A percentile compares a stretch with the other conserved stretches of the same genome.
Conservation (phyloP, 1,284 basidiomycete species). For the Rhodotorula sp. region DNA sequence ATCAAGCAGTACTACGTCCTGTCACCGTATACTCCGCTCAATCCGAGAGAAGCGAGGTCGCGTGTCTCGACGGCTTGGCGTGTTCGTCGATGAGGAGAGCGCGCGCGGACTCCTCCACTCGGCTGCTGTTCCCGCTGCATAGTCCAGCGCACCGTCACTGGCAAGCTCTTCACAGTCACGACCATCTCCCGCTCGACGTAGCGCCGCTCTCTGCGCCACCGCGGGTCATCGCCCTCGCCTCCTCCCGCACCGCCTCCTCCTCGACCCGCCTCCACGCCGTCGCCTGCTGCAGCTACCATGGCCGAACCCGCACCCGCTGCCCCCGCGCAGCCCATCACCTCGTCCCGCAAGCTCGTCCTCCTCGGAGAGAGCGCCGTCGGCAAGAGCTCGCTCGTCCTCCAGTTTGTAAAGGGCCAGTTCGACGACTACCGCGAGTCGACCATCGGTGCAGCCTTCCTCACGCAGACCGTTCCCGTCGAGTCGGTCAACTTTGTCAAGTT, state of each 20-base stretch:
- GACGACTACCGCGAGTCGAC: slow-evolving; percentile 97
- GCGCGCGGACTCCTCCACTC: too few relatives aligned
- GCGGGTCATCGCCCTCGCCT: slow-evolving; percentile 3
- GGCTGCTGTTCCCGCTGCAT: too few relatives aligned
- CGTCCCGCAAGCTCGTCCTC: slow-evolving; percentile 41
- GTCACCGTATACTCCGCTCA: too few relatives aligned
- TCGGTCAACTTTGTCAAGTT: slow-evolving; percentile 81
- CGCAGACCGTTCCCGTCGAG: slow-evolving; percentile 61
- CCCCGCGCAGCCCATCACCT: slow-evolving; percentile 40
- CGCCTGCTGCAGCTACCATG: slow-evolving; percentile 4
- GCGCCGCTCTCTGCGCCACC: neutral
- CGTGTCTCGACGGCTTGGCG: neutral
- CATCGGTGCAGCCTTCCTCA: slow-evolving; percentile 65
- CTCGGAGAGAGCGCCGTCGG: slow-evolving; percentile 93
- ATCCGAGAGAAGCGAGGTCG: neutral
- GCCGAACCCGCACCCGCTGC: slow-evolving; percentile 26
- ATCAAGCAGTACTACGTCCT: too few relatives aligned
- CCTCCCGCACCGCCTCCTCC: slow-evolving; percentile 13
- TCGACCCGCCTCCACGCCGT: neutral
- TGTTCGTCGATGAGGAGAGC: neutral
- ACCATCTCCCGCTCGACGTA: too few relatives aligned
- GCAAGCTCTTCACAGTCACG: too few relatives aligned
- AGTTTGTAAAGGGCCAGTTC: slow-evolving; percentile 94
- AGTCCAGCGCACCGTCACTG: too few relatives aligned
- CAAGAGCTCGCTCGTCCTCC: slow-evolving; percentile 95